These are phyloP conservation scores for Biscogniauxia sp. DNA, from an alignment of 2,329 filamentous ascomycete genomes.

Conservation along the genomic window DNA sequence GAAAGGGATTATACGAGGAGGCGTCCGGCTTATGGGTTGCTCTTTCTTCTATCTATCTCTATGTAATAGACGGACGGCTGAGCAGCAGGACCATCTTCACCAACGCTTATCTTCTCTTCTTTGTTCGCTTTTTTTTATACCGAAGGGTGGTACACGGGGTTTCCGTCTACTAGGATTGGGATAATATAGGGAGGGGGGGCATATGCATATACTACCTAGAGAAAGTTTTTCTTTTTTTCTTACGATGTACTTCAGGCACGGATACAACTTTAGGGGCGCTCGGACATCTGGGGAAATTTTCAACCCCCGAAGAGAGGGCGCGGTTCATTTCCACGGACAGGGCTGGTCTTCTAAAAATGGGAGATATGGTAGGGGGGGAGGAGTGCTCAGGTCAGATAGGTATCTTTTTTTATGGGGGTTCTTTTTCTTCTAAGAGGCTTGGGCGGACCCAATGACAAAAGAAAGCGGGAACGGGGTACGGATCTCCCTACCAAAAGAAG, in stretches of 20 bases:
- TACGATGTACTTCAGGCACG: background rate
- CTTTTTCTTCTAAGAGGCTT: background rate
- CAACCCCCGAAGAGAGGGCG: background rate
- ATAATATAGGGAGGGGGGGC: background rate
- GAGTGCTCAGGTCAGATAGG: constrained; percentile 8
- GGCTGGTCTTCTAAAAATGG: background rate
- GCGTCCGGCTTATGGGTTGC: background rate
- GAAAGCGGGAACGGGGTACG: background rate
- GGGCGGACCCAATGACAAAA: background rate
- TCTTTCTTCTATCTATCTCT: background rate
- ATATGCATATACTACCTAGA: background rate
- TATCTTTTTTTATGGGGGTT: background rate
- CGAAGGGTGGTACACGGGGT: background rate
- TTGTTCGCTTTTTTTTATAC: background rate
- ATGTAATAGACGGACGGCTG: background rate
- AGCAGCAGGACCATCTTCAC: background rate
- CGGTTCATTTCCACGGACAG: background rate
- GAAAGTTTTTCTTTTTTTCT: background rate
- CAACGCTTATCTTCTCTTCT: background rate
- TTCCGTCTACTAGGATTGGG: background rate
- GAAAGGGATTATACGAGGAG: background rate
- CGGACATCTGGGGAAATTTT: background rate
- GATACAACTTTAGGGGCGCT: background rate
- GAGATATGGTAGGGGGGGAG: background rate
- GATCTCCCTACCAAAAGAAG: too few relatives aligned